Evolutionary conservation across 495 filamentous ascomycete species (phyloP), one percentile per base, ranked within the genome.

Genomic region (Durotheca rogersii): DNA sequence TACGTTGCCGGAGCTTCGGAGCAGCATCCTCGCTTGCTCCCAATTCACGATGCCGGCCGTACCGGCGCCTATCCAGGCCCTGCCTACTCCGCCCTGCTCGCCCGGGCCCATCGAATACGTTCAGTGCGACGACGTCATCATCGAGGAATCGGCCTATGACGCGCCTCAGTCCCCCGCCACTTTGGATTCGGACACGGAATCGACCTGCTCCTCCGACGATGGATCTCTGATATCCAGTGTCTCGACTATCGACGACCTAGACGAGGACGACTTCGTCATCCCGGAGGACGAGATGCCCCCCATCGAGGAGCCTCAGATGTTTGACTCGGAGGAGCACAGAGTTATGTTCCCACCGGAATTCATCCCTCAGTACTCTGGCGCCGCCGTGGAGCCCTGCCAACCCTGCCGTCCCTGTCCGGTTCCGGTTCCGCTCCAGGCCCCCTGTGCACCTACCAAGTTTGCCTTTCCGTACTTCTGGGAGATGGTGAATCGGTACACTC

Each of bases 1-100:
- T 58, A 83, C 83, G 62, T 83, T 99, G 57, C 74, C 81, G 51
- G 89, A 96, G 70, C 78, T 97, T 23, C 80, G 87, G 64, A 74
- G 77, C 43, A 70, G 87, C 60, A 94, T 98, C 61, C 58, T 86
- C 47, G 73, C 82, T 40, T 97, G 92, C 71, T 75, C 81, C 19
- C 72, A 75, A 51, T 88, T 98, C 65, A 93, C 93, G 54, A 68
- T 73, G 34, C 61, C 66, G 32, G 65, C 67, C 33, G 41, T 27
- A 30, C 43, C 56, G 30, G 21, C 60, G 35, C 41, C 48, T 6
- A 43, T 54, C 4, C 44, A 67, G 19, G 38, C 59, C 7, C 33
- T 67, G 55, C 56, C 66, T 20, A 55, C 67, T 5, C 67, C 67
- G 36, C 69, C 70, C 37, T 61, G 58, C 18, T 73, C 72, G 31